A percentile compares a stretch with the other conserved stretches of the same genome.
phyloP scores from a whole-genome alignment of 2,329 filamentous ascomycete species.

The Cercospora nicotianae region DNA sequence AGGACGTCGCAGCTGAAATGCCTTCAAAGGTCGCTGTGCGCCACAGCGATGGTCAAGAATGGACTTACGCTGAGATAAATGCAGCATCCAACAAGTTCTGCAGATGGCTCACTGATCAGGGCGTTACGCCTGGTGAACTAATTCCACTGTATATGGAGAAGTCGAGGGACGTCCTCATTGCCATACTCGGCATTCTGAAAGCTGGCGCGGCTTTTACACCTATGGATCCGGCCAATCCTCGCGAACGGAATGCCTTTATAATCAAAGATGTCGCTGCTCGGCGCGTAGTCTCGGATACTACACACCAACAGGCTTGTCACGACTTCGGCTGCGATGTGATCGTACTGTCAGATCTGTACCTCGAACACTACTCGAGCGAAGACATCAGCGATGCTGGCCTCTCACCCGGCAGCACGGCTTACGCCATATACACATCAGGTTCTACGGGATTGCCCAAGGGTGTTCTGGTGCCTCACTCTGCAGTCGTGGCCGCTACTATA shows the following conservation, averaged over 20 bases:
- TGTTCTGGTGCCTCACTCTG: conserved; percentile 18
- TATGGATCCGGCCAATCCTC: background rate
- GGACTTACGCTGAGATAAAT: background rate
- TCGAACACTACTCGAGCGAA: background rate
- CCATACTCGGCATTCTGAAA: background rate
- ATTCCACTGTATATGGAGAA: background rate
- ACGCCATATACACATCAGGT: conserved; percentile 22
- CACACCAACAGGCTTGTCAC: background rate
- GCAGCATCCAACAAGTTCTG: background rate
- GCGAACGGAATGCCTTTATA: background rate
- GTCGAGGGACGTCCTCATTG: background rate
- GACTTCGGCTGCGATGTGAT: background rate
- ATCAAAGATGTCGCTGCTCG: background rate
- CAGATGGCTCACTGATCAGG: background rate
- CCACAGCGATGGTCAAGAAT: background rate
- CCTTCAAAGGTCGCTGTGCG: background rate
- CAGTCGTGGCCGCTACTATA: conserved; percentile 15
- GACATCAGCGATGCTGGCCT: background rate
- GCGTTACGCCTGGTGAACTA: background rate
- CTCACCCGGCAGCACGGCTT: conserved; percentile 1
- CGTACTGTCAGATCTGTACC: background rate
- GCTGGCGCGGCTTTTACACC: background rate
- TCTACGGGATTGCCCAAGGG: conserved; percentile 23
- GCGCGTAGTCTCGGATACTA: background rate
- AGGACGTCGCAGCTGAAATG: background rate